Conservation (phyloP, 2,329 filamentous ascomycete genomes). For the Fragosphaeria purpurea region DNA sequence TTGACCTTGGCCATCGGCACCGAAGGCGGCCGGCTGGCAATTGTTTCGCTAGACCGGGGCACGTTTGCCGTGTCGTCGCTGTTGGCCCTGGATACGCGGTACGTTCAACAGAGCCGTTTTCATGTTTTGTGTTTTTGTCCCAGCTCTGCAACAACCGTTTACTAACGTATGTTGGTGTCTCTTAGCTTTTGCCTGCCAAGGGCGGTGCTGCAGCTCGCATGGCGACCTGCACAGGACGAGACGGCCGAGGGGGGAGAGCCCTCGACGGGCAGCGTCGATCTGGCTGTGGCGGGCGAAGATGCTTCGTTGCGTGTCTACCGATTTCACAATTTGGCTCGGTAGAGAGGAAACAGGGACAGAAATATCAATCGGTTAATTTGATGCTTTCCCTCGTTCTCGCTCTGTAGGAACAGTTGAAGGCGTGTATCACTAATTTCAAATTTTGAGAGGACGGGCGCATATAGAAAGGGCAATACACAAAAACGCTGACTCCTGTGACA, state of each 20-base stretch:
- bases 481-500: too few relatives aligned
- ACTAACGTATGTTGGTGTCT: too few relatives aligned
- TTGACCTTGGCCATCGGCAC: constrained; percentile 47
- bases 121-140: too few relatives aligned
- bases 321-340: constrained; percentile 16
- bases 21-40: constrained; percentile 39
- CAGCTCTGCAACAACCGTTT: too few relatives aligned
- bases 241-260: too few relatives aligned
- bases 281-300: constrained; percentile 52
- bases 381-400: too few relatives aligned
- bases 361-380: too few relatives aligned
- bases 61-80: constrained; percentile 26
- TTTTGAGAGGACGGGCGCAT: too few relatives aligned
- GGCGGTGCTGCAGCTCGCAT: constrained; percentile 56
- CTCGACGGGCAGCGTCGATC: constrained; percentile 19
- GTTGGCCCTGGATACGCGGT: constrained; percentile 27
- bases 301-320: constrained; percentile 49
- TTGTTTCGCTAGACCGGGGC: constrained; percentile 30
- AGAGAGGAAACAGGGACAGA: too few relatives aligned
- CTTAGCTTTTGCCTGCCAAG: constrained; percentile 48
- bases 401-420: too few relatives aligned
- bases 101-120: constrained; percentile 16
- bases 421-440: too few relatives aligned
- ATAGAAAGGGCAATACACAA: too few relatives aligned
- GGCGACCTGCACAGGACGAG: constrained; percentile 42